Conservation (phyloP, 768 basidiomycete genomes). For the Pleurotus tuoliensis region DNA sequence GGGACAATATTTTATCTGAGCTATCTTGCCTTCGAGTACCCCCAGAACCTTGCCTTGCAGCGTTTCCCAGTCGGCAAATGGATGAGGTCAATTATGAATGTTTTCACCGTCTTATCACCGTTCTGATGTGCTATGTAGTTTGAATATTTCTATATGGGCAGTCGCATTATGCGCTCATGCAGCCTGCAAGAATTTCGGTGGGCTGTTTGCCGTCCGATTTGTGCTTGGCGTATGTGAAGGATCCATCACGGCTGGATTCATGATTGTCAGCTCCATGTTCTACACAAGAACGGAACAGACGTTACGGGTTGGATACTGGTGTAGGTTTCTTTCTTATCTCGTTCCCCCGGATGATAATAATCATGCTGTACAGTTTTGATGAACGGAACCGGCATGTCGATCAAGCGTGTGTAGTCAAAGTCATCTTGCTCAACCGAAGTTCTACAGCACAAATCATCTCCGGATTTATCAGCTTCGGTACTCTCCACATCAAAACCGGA, state of each 20-base stretch:
- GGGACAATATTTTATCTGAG: slow-evolving; percentile 74
- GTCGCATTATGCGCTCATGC: slow-evolving; percentile 59
- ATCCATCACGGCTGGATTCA: slow-evolving; percentile 67
- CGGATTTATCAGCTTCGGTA: slow-evolving; percentile 66
- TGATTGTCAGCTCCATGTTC: slow-evolving; percentile 78
- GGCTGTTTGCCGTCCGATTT: slow-evolving; percentile 58
- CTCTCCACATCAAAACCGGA: slow-evolving; percentile 53
- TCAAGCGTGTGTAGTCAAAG: not conserved
- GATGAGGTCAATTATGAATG: slow-evolving; percentile 54
- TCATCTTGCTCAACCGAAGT: not conserved
- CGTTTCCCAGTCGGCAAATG: slow-evolving; percentile 75
- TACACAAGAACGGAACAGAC: slow-evolving; percentile 73
- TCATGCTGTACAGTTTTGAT: slow-evolving; percentile 48
- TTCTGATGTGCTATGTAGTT: slow-evolving; percentile 24
- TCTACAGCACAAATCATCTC: slow-evolving; percentile 63
- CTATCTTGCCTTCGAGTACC: slow-evolving; percentile 70
- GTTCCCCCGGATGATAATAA: not conserved
- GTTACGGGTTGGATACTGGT: slow-evolving; percentile 70
- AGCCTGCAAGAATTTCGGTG: slow-evolving; percentile 67
- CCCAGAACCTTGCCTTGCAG: slow-evolving; percentile 69
- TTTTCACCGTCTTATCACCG: not conserved
- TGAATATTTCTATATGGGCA: slow-evolving; percentile 68
- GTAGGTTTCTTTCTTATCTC: slow-evolving; percentile 35
- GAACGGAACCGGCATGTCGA: slow-evolving; percentile 60
- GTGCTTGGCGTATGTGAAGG: slow-evolving; percentile 74